Evolutionary conservation across 2,329 filamentous ascomycete genomes (phyloP).

Genomic region (Colletotrichum nymphaeae): DNA sequence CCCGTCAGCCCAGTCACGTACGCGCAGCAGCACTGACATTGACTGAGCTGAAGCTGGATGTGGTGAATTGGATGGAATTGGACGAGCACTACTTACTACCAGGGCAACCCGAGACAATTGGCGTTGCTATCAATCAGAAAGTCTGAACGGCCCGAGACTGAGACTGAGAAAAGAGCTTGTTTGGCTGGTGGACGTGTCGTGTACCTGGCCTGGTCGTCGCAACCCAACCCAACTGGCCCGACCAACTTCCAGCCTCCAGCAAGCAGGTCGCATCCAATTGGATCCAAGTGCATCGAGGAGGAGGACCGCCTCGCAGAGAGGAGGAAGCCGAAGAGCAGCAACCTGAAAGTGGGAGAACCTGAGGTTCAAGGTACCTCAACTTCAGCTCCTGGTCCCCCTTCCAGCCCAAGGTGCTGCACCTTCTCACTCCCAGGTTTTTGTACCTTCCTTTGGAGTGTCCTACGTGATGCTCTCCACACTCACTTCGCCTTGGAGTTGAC

Average conservation of each 20-base stretch:
- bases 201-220: background rate
- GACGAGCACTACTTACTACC: constrained; percentile 12
- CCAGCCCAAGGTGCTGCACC: background rate
- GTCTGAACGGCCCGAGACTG: background rate
- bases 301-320: background rate
- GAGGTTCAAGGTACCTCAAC: background rate
- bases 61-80: constrained; percentile 8
- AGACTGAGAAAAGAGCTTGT: constrained; percentile 1
- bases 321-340: background rate
- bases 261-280: background rate
- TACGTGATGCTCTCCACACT: constrained; percentile 29
- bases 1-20: constrained; percentile 4
- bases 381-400: background rate
- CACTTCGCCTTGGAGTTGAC: constrained; percentile 15
- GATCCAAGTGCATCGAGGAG: background rate
- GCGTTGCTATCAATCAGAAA: background rate
- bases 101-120: constrained; percentile 30
- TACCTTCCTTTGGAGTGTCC: constrained; percentile 11
- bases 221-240: background rate
- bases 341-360: background rate
- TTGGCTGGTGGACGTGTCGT: background rate
- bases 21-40: constrained; percentile 8
- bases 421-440: background rate
- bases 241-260: background rate
- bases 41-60: background rate